Evolutionary conservation across 805 yeast genomes (phyloP).

Genomic region (Candida xyloterini): DNA sequence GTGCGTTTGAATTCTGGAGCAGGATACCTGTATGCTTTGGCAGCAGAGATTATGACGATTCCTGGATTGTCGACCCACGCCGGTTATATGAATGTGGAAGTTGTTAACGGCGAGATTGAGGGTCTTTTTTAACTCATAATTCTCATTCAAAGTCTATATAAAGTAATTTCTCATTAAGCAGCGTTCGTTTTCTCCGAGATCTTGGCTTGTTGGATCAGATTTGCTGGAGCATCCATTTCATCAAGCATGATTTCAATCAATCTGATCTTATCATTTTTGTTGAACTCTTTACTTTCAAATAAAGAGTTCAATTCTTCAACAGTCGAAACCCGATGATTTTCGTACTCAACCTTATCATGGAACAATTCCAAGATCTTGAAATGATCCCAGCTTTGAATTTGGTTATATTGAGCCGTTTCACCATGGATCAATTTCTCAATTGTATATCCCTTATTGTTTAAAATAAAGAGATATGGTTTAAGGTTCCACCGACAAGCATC

Average conservation of each 20-base stretch:
- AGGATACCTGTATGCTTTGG: slow-evolving; percentile 79
- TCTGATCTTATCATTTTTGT: slow-evolving; percentile 57
- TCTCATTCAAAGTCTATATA: not conserved
- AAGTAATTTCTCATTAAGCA: slow-evolving; percentile 5
- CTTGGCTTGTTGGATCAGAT: slow-evolving; percentile 66
- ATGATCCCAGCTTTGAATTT: slow-evolving; percentile 69
- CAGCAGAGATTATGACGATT: slow-evolving; percentile 82
- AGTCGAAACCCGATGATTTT: slow-evolving; percentile 51
- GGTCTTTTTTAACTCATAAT: slow-evolving; percentile 54
- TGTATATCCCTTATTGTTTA: slow-evolving; percentile 74
- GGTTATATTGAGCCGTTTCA: slow-evolving; percentile 59
- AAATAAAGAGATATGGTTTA: slow-evolving; percentile 64
- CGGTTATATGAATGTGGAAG: slow-evolving; percentile 86
- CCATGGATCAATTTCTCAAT: slow-evolving; percentile 76
- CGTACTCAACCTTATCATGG: slow-evolving; percentile 53
- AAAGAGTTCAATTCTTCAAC: slow-evolving; percentile 57
- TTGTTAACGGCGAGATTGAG: slow-evolving; percentile 75
- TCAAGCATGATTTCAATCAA: slow-evolving; percentile 66
- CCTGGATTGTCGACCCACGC: slow-evolving; percentile 85
- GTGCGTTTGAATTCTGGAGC: slow-evolving; percentile 85
- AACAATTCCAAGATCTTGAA: slow-evolving; percentile 54
- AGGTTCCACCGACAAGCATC: slow-evolving; percentile 65
- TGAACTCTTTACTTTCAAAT: slow-evolving; percentile 45
- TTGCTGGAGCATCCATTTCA: slow-evolving; percentile 66
- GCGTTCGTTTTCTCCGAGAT: slow-evolving; percentile 38